phyloP scores from a whole-genome alignment of 192 early-diverging fungal genomes.

The Chytriomyces sp. region DNA sequence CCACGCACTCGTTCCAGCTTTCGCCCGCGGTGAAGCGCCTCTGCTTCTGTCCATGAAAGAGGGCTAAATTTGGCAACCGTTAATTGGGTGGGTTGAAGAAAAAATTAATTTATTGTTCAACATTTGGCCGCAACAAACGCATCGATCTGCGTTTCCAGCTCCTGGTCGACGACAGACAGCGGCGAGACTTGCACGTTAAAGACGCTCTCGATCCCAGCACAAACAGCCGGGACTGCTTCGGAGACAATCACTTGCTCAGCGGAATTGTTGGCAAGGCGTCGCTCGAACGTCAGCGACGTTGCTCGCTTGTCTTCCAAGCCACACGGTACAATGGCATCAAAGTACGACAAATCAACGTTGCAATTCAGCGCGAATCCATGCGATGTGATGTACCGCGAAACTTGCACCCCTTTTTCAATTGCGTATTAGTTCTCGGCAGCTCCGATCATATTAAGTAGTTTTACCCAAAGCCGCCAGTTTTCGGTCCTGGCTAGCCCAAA shows the following conservation, averaged over 20 bases:
- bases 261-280: not conserved
- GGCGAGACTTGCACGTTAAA: constrained; percentile 53
- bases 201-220: constrained; percentile 51
- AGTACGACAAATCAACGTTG: constrained; percentile 86
- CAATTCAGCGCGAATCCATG: constrained; percentile 97
- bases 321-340: constrained; percentile 88
- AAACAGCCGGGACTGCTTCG: constrained; percentile 60
- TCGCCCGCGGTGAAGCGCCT: too few species aligned
- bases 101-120: too few species aligned
- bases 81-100: too few species aligned
- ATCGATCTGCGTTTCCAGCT: constrained; percentile 44
- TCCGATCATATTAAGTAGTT: not conserved
- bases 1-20: too few species aligned
- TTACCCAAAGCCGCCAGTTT: constrained; percentile 94
- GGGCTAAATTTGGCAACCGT: too few species aligned
- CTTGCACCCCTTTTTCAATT: constrained; percentile 70
- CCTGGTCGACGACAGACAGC: constrained; percentile 40
- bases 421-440: not conserved
- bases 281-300: constrained; percentile 72
- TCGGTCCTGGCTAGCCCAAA: constrained; percentile 82
- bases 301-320: constrained; percentile 79
- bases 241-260: constrained; percentile 42
- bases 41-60: too few species aligned
- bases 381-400: constrained; percentile 83
- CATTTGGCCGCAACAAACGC: constrained; percentile 10